These are phyloP conservation scores for Colletotrichum tofieldiae DNA, from an alignment of 2,329 filamentous ascomycete genomes.

Conservation along the genomic window DNA sequence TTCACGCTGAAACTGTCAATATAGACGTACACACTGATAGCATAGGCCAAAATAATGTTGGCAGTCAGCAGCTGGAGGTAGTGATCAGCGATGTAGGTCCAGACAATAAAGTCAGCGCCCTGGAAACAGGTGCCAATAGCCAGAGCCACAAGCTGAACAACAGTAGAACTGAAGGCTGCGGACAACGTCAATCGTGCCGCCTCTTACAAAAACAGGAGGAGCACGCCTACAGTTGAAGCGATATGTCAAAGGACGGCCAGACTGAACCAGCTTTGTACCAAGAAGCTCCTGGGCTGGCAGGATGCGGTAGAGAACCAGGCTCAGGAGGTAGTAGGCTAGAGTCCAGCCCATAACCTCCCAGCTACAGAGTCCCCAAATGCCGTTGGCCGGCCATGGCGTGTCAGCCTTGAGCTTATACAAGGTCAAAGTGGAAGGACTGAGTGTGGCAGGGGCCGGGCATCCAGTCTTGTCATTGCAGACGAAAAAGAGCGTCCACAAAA, in stretches of 20 bases:
- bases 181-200: accelerated
- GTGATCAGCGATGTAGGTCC: slow-evolving; percentile 81
- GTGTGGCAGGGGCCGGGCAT: slow-evolving; percentile 84
- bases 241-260: slow-evolving; percentile 81
- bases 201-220: background rate
- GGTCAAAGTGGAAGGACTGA: slow-evolving; percentile 77
- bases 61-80: slow-evolving; percentile 76
- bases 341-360: slow-evolving; percentile 78
- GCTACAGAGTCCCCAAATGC: slow-evolving; percentile 77
- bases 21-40: slow-evolving; percentile 75
- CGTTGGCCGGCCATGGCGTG: slow-evolving; percentile 81
- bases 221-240: slow-evolving; percentile 74
- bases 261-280: slow-evolving; percentile 75
- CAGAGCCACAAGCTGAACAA: slow-evolving; percentile 22
- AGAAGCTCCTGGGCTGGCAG: slow-evolving; percentile 80
- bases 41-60: slow-evolving; percentile 74
- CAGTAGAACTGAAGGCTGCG: slow-evolving; percentile 23
- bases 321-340: slow-evolving; percentile 82
- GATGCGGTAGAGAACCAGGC: slow-evolving; percentile 79
- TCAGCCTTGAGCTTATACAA: slow-evolving; percentile 81
- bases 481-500: slow-evolving; percentile 82
- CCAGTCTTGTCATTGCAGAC: slow-evolving; percentile 90
- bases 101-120: slow-evolving; percentile 78
- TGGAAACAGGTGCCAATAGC: slow-evolving; percentile 73
- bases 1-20: slow-evolving; percentile 76